A percentile compares a stretch with the other conserved stretches of the same genome.
Evolutionary conservation across 73 alveolate species (phyloP).

Genomic region (Blepharisma stoltei): DNA sequence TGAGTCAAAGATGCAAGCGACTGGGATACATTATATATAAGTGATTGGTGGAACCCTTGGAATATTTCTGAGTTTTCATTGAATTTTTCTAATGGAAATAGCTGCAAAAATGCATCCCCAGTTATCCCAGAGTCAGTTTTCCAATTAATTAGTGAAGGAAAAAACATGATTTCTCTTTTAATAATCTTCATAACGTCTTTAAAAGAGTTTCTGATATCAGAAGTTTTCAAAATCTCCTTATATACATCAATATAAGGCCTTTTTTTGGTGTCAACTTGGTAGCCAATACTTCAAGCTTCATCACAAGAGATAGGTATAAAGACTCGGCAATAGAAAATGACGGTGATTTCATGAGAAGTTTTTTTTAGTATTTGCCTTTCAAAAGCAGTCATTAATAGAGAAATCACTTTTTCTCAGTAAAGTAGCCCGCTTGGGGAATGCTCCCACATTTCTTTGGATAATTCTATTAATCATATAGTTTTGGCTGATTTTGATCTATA

Average conservation of each 20-base stretch:
- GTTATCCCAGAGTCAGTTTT: not conserved
- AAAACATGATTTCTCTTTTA: constrained; percentile 9
- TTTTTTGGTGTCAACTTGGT: not conserved
- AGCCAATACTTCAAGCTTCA: too few species aligned
- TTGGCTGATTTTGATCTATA: not conserved
- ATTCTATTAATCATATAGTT: not conserved
- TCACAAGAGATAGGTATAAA: too few species aligned
- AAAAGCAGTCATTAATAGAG: constrained; percentile 16
- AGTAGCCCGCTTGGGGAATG: constrained; percentile 14
- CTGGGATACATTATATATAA: too few species aligned
- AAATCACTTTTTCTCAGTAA: constrained; percentile 22
- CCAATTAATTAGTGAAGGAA: constrained; percentile 6
- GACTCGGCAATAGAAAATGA: not conserved
- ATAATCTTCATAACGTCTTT: constrained; percentile 10
- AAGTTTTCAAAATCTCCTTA: not conserved
- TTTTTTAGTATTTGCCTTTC: constrained; percentile 7
- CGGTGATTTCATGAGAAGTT: not conserved
- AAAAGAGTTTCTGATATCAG: constrained; percentile 12
- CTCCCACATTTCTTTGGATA: constrained; percentile 22
- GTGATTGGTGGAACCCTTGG: too few species aligned
- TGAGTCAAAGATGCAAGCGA: too few species aligned
- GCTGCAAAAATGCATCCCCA: not conserved
- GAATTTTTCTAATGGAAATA: constrained; percentile 10
- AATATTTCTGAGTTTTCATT: not conserved
- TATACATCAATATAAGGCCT: not conserved